Evolutionary conservation across 164 flowering plant genomes (phyloP), one percentile per base, ranked within the genome.

Genomic region (Paratinospora sagittata): DNA sequence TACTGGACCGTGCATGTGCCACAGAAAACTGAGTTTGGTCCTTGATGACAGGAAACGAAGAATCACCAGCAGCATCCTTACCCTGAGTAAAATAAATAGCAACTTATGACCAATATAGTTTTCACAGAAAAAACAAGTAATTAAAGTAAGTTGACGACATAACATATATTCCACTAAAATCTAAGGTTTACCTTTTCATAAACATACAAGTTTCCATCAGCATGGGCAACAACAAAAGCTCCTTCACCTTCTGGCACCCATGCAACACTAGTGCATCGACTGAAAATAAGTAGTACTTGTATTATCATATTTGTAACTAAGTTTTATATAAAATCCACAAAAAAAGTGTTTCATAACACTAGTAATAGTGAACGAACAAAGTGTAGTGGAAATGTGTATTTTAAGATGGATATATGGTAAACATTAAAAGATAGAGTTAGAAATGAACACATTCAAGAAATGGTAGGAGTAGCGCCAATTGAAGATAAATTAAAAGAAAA

Each of bases 181-280:
- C 39, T 8, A 66, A 70, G 43, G 76, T 87, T 85, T 86, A 85
- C 99, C 90, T 90, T 92, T 74, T 95, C 99, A 82, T 95, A 95
- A 34, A 91, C 90, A 39, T 87, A 95, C 82, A 95, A 71, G 79
- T 91, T 95, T 63, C 99, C 99, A 87, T 95, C 98, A 36, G 91
- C 88, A 81, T 95, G 98, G 73, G 92, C 97, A 84, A 89, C 98
- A 75, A 95, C 84, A 76, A 95, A 95, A 78, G 91, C 70, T 10
- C 98, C 97, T 85, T 92, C 96, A 68, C 89, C 89, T 70, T 89
- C 89, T 63, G 98, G 99, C 55, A 90, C 86, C 99, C 99, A 95
- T 19, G 98, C 90, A 78, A 92, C 76, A 78, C 89, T 82, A 70
- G 91, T 88, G 78, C 99, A 95, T 45, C 97, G 91, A 79, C 99